phyloP scores from a whole-genome alignment of 106 monocot species.

The Apostasia ramifera region DNA sequence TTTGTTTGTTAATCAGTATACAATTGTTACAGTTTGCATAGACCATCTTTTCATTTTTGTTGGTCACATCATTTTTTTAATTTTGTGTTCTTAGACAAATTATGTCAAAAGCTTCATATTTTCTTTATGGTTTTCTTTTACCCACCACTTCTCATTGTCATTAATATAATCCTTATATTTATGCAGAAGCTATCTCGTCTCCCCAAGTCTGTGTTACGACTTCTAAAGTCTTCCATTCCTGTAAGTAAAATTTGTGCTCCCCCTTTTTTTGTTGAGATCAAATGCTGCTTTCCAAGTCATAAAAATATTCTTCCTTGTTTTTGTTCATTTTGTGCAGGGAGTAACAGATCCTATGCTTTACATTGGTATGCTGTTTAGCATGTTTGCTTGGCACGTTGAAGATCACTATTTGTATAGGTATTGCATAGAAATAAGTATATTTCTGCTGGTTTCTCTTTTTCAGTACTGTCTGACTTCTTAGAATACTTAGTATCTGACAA shows the following conservation, averaged over 20 bases:
- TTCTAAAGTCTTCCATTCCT: slow-evolving; percentile 62
- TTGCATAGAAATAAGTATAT: not conserved
- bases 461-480: not conserved
- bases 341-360: slow-evolving; percentile 98
- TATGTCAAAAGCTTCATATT: not conserved
- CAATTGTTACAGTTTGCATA: not conserved
- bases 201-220: slow-evolving; percentile 57
- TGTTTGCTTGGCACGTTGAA: slow-evolving; percentile 99
- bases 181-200: slow-evolving; percentile 64
- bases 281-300: too few relatives aligned
- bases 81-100: not conserved
- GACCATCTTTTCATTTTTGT: not conserved
- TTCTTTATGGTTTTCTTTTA: not conserved
- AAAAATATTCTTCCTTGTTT: not conserved
- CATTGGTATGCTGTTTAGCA: slow-evolving; percentile 98
- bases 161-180: not conserved
- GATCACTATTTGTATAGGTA: slow-evolving; percentile 97
- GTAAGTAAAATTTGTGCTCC: slow-evolving; percentile 28
- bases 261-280: not conserved
- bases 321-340: slow-evolving; percentile 46
- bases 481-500: not conserved
- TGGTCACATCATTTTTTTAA: not conserved
- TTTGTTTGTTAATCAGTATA: not conserved
- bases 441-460: not conserved
- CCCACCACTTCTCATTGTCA: too few relatives aligned